Conservation (phyloP, 257 asterid genomes). For the Rehmannia glutinosa region DNA sequence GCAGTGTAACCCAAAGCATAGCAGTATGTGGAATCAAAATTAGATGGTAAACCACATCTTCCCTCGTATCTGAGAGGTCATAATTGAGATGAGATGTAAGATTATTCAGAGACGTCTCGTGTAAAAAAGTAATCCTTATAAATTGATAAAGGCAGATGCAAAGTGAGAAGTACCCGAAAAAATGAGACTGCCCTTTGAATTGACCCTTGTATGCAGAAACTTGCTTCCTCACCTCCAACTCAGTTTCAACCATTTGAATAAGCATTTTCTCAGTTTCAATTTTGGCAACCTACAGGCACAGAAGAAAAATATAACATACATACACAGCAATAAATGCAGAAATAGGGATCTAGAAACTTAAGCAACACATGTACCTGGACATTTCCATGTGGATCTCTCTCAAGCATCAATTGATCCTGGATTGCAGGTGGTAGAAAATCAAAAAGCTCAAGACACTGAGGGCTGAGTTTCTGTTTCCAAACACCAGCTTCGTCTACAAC, state of each 20-base stretch:
- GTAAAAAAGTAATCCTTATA: not conserved
- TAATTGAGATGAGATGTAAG: slow-evolving; percentile 4
- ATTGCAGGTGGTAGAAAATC: slow-evolving; percentile 81
- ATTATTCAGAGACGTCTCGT: not conserved
- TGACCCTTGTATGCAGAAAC: slow-evolving; percentile 55
- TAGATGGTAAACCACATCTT: slow-evolving; percentile 95
- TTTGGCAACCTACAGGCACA: slow-evolving; percentile 70
- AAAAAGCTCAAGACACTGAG: slow-evolving; percentile 72
- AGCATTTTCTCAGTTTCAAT: slow-evolving; percentile 93
- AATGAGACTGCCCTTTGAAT: slow-evolving; percentile 94
- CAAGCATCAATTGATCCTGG: slow-evolving; percentile 94
- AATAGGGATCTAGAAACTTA: not conserved
- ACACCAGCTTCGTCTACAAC: slow-evolving; percentile 88
- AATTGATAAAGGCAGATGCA: slow-evolving; percentile 8
- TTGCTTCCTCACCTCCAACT: slow-evolving; percentile 70
- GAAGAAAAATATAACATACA: not conserved
- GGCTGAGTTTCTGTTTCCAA: slow-evolving; percentile 81
- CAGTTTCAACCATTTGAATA: slow-evolving; percentile 97
- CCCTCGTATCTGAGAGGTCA: slow-evolving; percentile 70
- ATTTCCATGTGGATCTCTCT: slow-evolving; percentile 99
- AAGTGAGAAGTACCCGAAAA: slow-evolving; percentile 66
- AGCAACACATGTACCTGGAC: slow-evolving; percentile 59
- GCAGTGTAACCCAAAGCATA: slow-evolving; percentile 69
- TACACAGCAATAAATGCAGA: slow-evolving; percentile 1
- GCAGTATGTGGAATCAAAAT: slow-evolving; percentile 89